These are phyloP conservation scores for Cucurbita pepo DNA, from an alignment of 306 rosid genomes.

Conservation along the genomic window DNA sequence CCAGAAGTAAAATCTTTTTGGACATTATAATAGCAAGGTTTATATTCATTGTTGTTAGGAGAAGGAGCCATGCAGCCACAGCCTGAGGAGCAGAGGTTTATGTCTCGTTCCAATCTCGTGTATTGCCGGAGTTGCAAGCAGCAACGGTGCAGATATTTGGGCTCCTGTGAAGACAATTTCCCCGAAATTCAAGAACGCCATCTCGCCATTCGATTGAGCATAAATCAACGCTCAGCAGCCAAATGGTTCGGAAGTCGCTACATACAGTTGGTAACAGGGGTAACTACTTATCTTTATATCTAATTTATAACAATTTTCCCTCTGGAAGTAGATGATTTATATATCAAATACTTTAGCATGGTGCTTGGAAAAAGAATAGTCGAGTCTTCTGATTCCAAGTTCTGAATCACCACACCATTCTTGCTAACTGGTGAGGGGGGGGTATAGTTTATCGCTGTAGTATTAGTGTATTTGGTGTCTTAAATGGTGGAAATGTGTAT, in stretches of 20 bases:
- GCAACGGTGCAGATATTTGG: conserved; percentile 98
- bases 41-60: conserved; percentile 30
- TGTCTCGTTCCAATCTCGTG: conserved; percentile 67
- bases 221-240: not conserved
- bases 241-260: not conserved
- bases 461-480: not conserved
- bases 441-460: not conserved
- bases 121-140: conserved; percentile 70
- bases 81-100: conserved; percentile 76
- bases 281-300: not conserved
- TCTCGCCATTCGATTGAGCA: conserved; percentile 35
- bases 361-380: not conserved
- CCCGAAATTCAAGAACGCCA: conserved; percentile 26
- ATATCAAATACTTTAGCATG: conserved; percentile 1
- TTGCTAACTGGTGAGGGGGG: not conserved
- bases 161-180: conserved; percentile 73
- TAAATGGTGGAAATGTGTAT: not conserved
- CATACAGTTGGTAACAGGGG: not conserved
- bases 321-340: not conserved
- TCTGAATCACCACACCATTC: not conserved
- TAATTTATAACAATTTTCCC: not conserved
- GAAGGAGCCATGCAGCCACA: conserved; percentile 27
- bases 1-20: not conserved
- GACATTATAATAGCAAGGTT: not conserved
- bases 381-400: not conserved